Conservation (phyloP, 2,329 filamentous ascomycete genomes). For the Beauveria brongniartii region DNA sequence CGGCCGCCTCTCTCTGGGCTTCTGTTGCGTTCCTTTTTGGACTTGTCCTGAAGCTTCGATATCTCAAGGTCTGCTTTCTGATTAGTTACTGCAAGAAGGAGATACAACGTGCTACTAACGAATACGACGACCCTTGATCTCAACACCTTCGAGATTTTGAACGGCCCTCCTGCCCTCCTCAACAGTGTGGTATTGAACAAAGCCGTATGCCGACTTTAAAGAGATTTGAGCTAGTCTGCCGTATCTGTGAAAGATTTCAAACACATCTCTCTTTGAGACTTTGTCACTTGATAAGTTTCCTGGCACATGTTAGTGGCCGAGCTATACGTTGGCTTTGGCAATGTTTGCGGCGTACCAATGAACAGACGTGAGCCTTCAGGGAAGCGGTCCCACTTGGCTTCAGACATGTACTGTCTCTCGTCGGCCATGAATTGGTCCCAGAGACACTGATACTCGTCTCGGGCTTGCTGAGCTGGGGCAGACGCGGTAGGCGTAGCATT, state of each 20-base stretch:
- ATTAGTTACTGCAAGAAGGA: slow-evolving; percentile 20
- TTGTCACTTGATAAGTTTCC: slow-evolving; percentile 90
- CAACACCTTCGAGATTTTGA: slow-evolving; percentile 67
- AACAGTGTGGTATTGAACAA: slow-evolving; percentile 82
- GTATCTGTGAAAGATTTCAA: slow-evolving; percentile 79
- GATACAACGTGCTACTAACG: slow-evolving; percentile 51
- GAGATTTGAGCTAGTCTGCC: slow-evolving; percentile 89
- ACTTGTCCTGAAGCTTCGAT: slow-evolving; percentile 75
- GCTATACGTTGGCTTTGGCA: slow-evolving; percentile 17
- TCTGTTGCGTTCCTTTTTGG: slow-evolving; percentile 50
- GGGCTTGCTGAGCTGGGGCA: slow-evolving; percentile 28
- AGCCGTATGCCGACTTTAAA: slow-evolving; percentile 93
- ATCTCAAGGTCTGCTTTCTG: slow-evolving; percentile 66
- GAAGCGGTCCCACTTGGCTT: slow-evolving; percentile 76
- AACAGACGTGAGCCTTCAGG: slow-evolving; percentile 71
- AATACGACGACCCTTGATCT: slow-evolving; percentile 84
- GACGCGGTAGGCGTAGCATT: slow-evolving; percentile 11
- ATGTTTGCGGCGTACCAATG: slow-evolving; percentile 53
- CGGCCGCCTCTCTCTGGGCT: slow-evolving; percentile 51
- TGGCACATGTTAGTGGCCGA: slow-evolving; percentile 31
- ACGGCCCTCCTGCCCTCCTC: slow-evolving; percentile 69
- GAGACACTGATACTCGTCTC: slow-evolving; percentile 47
- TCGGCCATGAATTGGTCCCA: slow-evolving; percentile 68
- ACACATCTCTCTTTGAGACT: slow-evolving; percentile 88
- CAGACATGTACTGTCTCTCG: slow-evolving; percentile 66